phyloP scores from a whole-genome alignment of 1,284 basidiomycete genomes.

The Boletus sp. region DNA sequence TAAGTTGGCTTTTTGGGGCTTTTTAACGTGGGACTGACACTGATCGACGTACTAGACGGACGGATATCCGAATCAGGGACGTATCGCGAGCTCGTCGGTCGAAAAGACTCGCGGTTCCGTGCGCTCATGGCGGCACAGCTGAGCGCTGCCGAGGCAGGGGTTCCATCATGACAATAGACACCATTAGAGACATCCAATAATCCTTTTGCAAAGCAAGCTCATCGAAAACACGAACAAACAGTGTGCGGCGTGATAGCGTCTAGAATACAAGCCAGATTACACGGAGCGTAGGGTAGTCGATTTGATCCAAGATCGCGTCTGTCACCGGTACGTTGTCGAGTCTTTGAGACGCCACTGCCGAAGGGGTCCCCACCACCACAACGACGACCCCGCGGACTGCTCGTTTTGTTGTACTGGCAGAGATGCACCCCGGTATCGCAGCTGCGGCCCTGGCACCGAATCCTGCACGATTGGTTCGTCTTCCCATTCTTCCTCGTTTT shows the following conservation, averaged over 20 bases:
- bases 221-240: constrained; percentile 4
- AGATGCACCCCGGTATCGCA: constrained; percentile 14
- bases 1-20: constrained; percentile 25
- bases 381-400: constrained; percentile 33
- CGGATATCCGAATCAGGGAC: constrained; percentile 80
- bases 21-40: neutral
- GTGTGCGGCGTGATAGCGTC: neutral
- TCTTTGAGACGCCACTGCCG: constrained; percentile 70
- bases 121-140: constrained; percentile 85
- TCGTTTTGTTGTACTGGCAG: constrained; percentile 11
- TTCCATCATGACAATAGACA: constrained; percentile 10
- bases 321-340: constrained; percentile 60
- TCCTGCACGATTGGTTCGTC: constrained; percentile 4
- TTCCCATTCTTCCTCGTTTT: constrained; percentile 15
- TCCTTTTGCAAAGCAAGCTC: constrained; percentile 16
- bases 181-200: constrained; percentile 10
- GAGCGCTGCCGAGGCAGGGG: constrained; percentile 42
- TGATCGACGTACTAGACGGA: constrained; percentile 49
- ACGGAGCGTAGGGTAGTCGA: neutral
- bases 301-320: neutral
- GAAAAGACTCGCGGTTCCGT: constrained; percentile 72
- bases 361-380: constrained; percentile 79
- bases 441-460: neutral
- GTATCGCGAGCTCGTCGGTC: constrained; percentile 72
- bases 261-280: constrained; percentile 14